These are phyloP conservation scores for Exophiala oligosperma DNA, from an alignment of 2,329 filamentous ascomycete species.

Conservation along the genomic window DNA sequence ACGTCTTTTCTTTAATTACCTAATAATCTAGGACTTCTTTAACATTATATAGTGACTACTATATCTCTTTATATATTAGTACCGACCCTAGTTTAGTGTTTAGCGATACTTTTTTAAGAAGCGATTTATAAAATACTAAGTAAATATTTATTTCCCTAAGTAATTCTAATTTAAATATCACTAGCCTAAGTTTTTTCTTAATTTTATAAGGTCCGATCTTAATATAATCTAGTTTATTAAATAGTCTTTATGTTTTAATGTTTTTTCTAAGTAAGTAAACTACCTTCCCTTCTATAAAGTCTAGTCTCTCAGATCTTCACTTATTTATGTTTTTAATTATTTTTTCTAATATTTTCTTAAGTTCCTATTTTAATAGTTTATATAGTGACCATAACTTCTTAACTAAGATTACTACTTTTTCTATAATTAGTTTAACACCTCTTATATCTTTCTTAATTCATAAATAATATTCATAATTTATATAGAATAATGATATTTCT, in stretches of 20 bases:
- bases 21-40: not conserved
- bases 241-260: constrained; percentile 17
- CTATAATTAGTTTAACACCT: not conserved
- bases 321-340: constrained; percentile 5
- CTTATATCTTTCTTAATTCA: constrained; percentile 1
- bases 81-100: not conserved
- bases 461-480: constrained; percentile 13
- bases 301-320: constrained; percentile 11
- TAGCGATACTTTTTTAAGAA: constrained; percentile 5
- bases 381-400: constrained; percentile 5
- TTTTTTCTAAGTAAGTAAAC: constrained; percentile 16
- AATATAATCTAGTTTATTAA: constrained; percentile 14
- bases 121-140: constrained; percentile 12
- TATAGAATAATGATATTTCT: constrained; percentile 10
- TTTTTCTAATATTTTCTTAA: constrained; percentile 8
- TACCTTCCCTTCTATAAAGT: not conserved
- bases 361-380: constrained; percentile 1
- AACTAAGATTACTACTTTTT: constrained; percentile 5
- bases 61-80: not conserved
- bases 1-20: not conserved
- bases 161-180: constrained; percentile 14
- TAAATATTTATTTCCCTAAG: constrained; percentile 12
- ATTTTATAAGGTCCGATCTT: constrained; percentile 13
- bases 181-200: not conserved
- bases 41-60: not conserved